Percentiles rank a stretch among this genome's conserved stretches.
Conservation (phyloP, 805 yeast species). For the Blastobotrys americana region DNA sequence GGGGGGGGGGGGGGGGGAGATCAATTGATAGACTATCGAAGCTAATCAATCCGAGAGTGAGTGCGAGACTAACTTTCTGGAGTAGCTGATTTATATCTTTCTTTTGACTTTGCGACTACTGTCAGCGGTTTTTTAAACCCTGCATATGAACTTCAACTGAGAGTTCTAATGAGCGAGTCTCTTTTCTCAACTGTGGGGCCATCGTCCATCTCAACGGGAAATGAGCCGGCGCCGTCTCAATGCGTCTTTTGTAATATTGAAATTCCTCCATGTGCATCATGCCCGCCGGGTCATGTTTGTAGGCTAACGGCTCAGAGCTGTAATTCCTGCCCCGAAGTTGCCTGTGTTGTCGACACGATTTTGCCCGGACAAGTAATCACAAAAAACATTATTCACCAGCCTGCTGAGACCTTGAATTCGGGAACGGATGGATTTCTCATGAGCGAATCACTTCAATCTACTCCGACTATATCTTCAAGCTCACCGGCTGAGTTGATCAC, state of each 20-base stretch:
- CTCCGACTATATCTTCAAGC: neutral
- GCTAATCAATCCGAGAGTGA: neutral
- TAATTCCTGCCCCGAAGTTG: conserved; percentile 11
- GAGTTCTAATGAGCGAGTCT: neutral
- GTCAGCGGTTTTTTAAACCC: no score
- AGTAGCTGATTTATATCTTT: neutral
- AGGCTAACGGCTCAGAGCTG: conserved; percentile 16
- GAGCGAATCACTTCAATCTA: neutral
- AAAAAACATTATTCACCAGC: neutral
- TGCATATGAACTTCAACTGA: neutral
- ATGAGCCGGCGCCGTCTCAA: neutral
- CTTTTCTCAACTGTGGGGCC: neutral
- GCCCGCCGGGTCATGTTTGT: conserved; percentile 15
- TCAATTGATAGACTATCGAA: neutral
- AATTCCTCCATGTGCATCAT: conserved; percentile 12
- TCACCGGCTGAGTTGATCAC: neutral
- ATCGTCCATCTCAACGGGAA: neutral
- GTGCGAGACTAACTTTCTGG: no score
- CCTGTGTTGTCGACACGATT: conserved; percentile 10
- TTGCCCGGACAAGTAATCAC: neutral
- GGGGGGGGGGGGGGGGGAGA: no score
- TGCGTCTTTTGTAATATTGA: neutral
- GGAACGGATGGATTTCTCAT: neutral
- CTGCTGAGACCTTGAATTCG: neutral
- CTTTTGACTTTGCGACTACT: no score